A percentile compares a stretch with the other conserved stretches of the same genome.
Evolutionary conservation across 805 yeast genomes (phyloP).

Genomic region (Lipomyces lipofer): DNA sequence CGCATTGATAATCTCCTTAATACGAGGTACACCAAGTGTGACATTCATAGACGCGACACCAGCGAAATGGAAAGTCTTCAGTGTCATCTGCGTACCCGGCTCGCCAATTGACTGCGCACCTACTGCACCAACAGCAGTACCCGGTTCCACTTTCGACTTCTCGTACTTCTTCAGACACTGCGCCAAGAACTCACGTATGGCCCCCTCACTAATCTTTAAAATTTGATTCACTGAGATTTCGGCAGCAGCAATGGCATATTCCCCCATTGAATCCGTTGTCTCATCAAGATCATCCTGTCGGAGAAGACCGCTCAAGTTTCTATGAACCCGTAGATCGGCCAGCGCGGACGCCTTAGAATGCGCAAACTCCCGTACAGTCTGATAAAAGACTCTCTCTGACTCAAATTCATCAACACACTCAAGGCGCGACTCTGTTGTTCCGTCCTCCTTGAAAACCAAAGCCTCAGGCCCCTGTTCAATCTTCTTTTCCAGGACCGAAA

Average conservation of each 20-base stretch:
- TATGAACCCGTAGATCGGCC: slow-evolving; percentile 55
- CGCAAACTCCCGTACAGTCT: slow-evolving; percentile 69
- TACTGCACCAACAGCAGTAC: slow-evolving; percentile 98
- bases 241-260: slow-evolving; percentile 38
- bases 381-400: slow-evolving; percentile 82
- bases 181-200: slow-evolving; percentile 66
- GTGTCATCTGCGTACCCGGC: slow-evolving; percentile 99
- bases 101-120: slow-evolving; percentile 99
- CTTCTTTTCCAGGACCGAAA: slow-evolving; percentile 60
- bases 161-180: slow-evolving; percentile 80
- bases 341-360: slow-evolving; percentile 56
- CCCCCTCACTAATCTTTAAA: slow-evolving; percentile 60
- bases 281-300: slow-evolving; percentile 49
- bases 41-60: slow-evolving; percentile 99
- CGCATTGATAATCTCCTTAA: slow-evolving; percentile 97
- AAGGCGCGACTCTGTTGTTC: slow-evolving; percentile 38
- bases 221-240: slow-evolving; percentile 41
- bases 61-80: slow-evolving; percentile 96
- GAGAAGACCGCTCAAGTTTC: slow-evolving; percentile 51
- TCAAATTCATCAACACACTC: slow-evolving; percentile 77
- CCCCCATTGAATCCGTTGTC: slow-evolving; percentile 37
- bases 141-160: slow-evolving; percentile 94
- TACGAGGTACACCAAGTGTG: slow-evolving; percentile 98
- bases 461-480: slow-evolving; percentile 64
- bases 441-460: slow-evolving; percentile 33